Evolutionary conservation across 2,329 filamentous ascomycete species (phyloP), one percentile per base, ranked within the genome.

Genomic region (Scedosporium apiospermum): DNA sequence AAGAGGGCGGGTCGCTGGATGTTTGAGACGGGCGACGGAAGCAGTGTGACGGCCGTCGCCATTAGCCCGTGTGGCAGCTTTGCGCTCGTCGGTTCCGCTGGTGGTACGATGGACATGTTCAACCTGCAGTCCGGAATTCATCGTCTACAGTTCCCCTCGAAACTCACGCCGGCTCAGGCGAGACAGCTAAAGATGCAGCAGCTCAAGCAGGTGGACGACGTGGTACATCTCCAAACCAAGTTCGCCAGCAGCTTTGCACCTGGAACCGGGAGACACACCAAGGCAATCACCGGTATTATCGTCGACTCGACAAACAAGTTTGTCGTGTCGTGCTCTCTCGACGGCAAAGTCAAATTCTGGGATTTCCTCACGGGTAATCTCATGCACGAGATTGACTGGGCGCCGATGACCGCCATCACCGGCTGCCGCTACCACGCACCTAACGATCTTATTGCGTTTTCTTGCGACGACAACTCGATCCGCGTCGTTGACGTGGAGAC

Each of bases 331-430:
- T 96, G 92, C 71, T 89, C 91, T 1, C 77, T 92, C 14, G 95
- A 99, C 73, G 95, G 95, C 38, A 96, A 89, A 73, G 82, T 98
- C 69, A 98, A 97, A 78, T 98, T 99, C 72, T 99, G 96, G 96
- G 90, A 96, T 67, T 96, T 99, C 66, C 75, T 86, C n/a, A 91
- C 89, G 0, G 95, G 93, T 6, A 83, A 85, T 55, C 80, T 98
- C 2, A 71, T 90, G 10, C 84, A 93, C 65, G 87, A 97, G 70
- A 85, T 98, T 60, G 87, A 93, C 72, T 96, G 92, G 89, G 85
- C 88, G 55, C 74, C 74, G 5, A 90, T 90, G 82, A 87, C 87
- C 4, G 83, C 87, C 57, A 87, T 96, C 61, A 90, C 86, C 0
- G 86, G 84, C 16, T 87, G 93, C 68, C 87, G 88, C 63, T 95